These are phyloP conservation scores for Primulina huaijiensis DNA, from an alignment of 257 asterid species.

Conservation along the genomic window DNA sequence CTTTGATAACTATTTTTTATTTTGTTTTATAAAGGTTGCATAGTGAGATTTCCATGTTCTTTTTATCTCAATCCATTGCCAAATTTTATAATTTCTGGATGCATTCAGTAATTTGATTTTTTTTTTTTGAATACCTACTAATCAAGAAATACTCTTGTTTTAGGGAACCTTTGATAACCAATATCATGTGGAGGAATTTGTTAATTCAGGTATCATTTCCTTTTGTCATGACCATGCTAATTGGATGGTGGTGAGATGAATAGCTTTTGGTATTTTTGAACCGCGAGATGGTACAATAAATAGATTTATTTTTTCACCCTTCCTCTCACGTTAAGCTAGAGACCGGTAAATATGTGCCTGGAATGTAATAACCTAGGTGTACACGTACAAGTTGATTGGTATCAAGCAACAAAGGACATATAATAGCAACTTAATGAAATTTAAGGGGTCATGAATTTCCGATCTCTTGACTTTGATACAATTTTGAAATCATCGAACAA, in stretches of 20 bases:
- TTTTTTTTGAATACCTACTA: constrained; percentile 10
- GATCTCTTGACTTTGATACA: not conserved
- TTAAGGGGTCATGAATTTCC: not conserved
- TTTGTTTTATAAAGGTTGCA: not conserved
- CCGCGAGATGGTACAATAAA: not conserved
- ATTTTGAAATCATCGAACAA: no score
- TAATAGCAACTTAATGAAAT: not conserved
- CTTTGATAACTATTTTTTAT: not conserved
- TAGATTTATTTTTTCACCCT: not conserved
- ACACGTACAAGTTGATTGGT: not conserved
- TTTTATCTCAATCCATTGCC: not conserved
- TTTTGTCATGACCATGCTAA: not conserved
- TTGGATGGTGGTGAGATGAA: not conserved
- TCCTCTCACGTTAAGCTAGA: not conserved
- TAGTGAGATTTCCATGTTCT: not conserved
- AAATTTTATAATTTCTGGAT: not conserved
- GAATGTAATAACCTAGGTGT: not conserved
- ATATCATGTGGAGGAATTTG: constrained; percentile 97
- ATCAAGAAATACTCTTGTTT: constrained; percentile 24
- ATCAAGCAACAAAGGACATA: not conserved
- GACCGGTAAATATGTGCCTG: not conserved
- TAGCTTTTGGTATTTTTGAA: not conserved
- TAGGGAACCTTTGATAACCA: constrained; percentile 96
- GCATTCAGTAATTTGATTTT: constrained; percentile 2
- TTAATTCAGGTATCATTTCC: constrained; percentile 62